A percentile compares a stretch with the other conserved stretches of the same genome.
Conservation (phyloP, 75 land plant genomes). For the Ceratopteris richardii region DNA sequence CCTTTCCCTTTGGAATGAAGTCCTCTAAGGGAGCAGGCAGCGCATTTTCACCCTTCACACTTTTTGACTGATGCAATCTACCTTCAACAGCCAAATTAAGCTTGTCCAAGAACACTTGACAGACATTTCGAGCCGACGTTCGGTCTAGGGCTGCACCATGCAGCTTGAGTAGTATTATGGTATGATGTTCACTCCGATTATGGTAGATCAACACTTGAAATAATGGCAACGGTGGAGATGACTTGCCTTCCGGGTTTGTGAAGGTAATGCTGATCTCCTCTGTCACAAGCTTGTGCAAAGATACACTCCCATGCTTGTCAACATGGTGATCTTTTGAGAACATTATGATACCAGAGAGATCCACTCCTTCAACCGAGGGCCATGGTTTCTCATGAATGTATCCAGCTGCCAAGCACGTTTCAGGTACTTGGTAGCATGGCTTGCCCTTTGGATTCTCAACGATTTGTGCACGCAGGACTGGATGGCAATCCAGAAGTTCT, state of each 20-base stretch:
- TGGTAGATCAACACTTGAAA: conserved; percentile 30
- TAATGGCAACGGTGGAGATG: conserved; percentile 17
- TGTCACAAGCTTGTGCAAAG: conserved; percentile 23
- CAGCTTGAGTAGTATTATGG: conserved; percentile 22
- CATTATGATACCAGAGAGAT: conserved; percentile 12
- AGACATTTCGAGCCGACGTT: conserved; percentile 10
- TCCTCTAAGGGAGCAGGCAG: conserved; percentile 30
- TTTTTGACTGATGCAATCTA: conserved; percentile 6
- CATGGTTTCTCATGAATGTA: conserved; percentile 23
- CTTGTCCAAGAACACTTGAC: conserved; percentile 12
- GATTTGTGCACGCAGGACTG: conserved; percentile 20
- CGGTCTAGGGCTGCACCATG: conserved; percentile 39
- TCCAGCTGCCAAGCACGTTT: background rate
- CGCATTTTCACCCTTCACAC: conserved; percentile 14
- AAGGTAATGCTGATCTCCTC: conserved; percentile 30
- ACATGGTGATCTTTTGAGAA: conserved; percentile 13
- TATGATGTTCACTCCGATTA: conserved; percentile 14
- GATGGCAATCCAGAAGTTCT: conserved; percentile 25
- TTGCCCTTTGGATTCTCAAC: conserved; percentile 31
- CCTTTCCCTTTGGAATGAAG: conserved; percentile 31
- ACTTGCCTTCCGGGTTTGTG: conserved; percentile 13
- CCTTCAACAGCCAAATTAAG: conserved; percentile 33
- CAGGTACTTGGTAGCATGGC: conserved; percentile 8
- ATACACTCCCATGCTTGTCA: conserved; percentile 15
- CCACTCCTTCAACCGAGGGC: conserved; percentile 10